These are phyloP conservation scores for Lentinula sp. DNA, from an alignment of 768 basidiomycete species.

Conservation along the genomic window DNA sequence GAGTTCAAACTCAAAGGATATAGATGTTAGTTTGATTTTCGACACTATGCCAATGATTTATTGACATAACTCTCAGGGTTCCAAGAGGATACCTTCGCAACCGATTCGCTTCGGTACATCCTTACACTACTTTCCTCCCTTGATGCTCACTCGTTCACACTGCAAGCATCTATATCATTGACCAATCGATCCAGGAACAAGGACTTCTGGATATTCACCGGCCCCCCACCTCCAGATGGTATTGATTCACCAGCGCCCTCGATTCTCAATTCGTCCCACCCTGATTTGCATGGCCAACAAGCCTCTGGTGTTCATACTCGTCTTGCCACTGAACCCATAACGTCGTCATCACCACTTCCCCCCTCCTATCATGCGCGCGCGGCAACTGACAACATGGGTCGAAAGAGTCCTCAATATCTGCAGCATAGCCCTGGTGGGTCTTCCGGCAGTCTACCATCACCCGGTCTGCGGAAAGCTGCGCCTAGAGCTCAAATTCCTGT, in stretches of 20 bases:
- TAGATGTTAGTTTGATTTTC: conserved; percentile 45
- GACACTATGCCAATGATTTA: conserved; percentile 12
- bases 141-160: conserved; percentile 60
- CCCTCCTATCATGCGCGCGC: conserved; percentile 24
- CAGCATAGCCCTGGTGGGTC: not conserved
- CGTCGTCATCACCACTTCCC: conserved; percentile 4
- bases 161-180: conserved; percentile 66
- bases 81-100: conserved; percentile 69
- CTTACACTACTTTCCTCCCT: conserved; percentile 60
- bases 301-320: conserved; percentile 25
- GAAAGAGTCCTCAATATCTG: not conserved
- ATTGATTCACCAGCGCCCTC: conserved; percentile 28
- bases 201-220: conserved; percentile 75
- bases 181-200: conserved; percentile 67
- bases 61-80: conserved; percentile 45
- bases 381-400: conserved; percentile 20
- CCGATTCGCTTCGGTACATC: conserved; percentile 69
- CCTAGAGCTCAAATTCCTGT: conserved; percentile 59
- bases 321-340: conserved; percentile 27
- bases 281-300: conserved; percentile 9
- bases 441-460: conserved; percentile 21
- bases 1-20: conserved; percentile 83
- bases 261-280: conserved; percentile 14
- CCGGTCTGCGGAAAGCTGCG: conserved; percentile 53
- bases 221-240: conserved; percentile 31